A percentile compares a stretch with the other conserved stretches of the same genome.
These are phyloP conservation scores for Nakaseomyces bracarensis DNA, from an alignment of 1,139 yeast genomes.

Conservation along the genomic window DNA sequence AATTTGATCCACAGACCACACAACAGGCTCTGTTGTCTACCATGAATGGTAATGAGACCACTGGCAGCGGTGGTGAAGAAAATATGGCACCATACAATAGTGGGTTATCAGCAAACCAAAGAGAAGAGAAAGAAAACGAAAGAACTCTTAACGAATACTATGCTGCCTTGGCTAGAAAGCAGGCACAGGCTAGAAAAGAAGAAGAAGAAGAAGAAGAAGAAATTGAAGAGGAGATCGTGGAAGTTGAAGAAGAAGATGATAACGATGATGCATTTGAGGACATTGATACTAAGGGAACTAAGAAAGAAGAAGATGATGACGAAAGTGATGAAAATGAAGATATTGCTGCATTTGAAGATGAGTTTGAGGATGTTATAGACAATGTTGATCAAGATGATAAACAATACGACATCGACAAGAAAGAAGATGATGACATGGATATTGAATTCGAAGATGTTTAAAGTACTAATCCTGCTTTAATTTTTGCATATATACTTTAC, in stretches of 20 bases:
- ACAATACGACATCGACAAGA: constrained; percentile 30
- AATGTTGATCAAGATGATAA: constrained; percentile 3
- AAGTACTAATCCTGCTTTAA: no score
- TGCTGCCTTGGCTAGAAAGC: constrained; percentile 48
- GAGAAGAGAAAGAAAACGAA: constrained; percentile 48
- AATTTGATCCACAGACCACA: constrained; percentile 24
- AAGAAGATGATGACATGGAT: constrained; percentile 28
- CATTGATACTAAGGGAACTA: constrained; percentile 17
- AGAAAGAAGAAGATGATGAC: constrained; percentile 15
- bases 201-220: constrained; percentile 34
- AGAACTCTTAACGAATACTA: constrained; percentile 54
- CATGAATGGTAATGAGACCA: neutral
- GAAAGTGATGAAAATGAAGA: constrained; percentile 31
- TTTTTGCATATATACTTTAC: no score
- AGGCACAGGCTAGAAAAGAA: constrained; percentile 42
- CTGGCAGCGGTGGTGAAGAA: constrained; percentile 10
- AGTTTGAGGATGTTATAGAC: constrained; percentile 19
- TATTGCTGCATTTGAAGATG: constrained; percentile 57
- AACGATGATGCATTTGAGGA: constrained; percentile 39
- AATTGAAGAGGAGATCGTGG: constrained; percentile 35
- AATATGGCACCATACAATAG: constrained; percentile 16
- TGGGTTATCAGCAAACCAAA: constrained; percentile 24
- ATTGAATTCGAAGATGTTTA: constrained; percentile 34
- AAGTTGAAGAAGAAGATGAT: constrained; percentile 38
- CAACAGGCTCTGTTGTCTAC: constrained; percentile 17